Percentiles rank a stretch among this genome's conserved stretches.
Conservation (phyloP, 768 basidiomycete species). For the Pulveroboletus sp. region DNA sequence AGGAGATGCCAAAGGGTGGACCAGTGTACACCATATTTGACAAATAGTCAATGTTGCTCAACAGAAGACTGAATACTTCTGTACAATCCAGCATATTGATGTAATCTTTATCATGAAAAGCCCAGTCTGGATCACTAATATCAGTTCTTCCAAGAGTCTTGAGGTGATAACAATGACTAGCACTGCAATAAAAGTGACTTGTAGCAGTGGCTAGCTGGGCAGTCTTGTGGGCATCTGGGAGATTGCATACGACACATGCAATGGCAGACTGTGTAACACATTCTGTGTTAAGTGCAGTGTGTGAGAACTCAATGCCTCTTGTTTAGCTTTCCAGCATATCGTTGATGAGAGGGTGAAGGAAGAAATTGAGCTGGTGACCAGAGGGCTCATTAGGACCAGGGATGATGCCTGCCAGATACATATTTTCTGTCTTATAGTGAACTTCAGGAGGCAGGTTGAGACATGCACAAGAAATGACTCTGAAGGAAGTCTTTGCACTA, state of each 20-base stretch:
- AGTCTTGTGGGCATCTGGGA: no score
- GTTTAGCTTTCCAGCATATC: conserved; percentile 11
- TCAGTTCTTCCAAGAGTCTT: no score
- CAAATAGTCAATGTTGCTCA: neutral
- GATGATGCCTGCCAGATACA: no score
- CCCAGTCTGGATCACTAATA: no score
- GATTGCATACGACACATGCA: no score
- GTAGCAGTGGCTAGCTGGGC: no score
- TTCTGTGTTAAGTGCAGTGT: conserved; percentile 1
- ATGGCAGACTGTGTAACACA: no score
- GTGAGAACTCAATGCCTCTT: neutral
- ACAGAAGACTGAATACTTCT: neutral
- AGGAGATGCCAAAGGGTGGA: conserved; percentile 13
- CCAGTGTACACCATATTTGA: conserved; percentile 11
- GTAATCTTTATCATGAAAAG: neutral
- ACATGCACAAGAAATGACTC: conserved; percentile 31
- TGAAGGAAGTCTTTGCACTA: conserved; percentile 28
- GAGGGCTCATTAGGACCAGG: no score
- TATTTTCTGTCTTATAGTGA: no score
- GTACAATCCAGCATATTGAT: neutral
- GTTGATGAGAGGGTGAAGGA: conserved; percentile 28
- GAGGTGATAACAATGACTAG: no score
- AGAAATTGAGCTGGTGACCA: conserved; percentile 29
- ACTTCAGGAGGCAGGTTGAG: conserved; percentile 32
- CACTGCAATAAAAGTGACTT: no score